Conservation (phyloP, 2,329 filamentous ascomycete species). For the Ilyonectria robusta region DNA sequence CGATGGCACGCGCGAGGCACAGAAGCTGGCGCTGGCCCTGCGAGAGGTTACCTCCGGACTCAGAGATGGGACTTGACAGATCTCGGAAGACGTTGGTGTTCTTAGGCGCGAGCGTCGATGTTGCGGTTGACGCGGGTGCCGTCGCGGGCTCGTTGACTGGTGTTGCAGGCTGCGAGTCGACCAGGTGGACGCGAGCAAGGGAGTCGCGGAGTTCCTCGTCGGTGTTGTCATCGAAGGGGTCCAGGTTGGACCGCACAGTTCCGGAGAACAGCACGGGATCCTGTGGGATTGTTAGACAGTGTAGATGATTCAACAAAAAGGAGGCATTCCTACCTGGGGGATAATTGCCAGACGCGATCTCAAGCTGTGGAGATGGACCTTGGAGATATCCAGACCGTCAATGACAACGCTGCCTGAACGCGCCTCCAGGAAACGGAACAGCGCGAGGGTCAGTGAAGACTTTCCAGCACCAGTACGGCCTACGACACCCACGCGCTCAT, state of each 20-base stretch:
- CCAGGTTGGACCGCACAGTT: constrained; percentile 81
- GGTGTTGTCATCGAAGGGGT: constrained; percentile 79
- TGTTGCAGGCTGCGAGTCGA: constrained; percentile 59
- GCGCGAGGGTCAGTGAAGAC: constrained; percentile 79
- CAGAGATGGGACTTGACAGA: constrained; percentile 75
- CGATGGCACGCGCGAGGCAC: constrained; percentile 80
- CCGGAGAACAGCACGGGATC: constrained; percentile 88
- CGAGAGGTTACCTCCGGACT: constrained; percentile 81
- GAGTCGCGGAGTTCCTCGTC: constrained; percentile 80
- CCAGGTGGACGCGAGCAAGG: constrained; percentile 79
- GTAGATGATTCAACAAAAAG: neutral
- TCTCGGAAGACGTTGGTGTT: constrained; percentile 78
- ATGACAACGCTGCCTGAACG: constrained; percentile 76
- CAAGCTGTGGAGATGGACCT: constrained; percentile 77
- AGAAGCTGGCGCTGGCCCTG: constrained; percentile 84
- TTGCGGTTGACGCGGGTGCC: constrained; percentile 54
- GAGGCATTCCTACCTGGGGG: constrained; percentile 64
- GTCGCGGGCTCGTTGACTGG: constrained; percentile 57
- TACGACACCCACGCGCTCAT: constrained; percentile 82
- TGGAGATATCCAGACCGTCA: constrained; percentile 82
- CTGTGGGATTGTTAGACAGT: constrained; percentile 53
- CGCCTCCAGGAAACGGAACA: constrained; percentile 84
- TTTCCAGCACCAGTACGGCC: constrained; percentile 86
- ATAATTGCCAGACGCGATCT: constrained; percentile 85
- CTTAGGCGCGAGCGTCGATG: constrained; percentile 52